A percentile compares a stretch with the other conserved stretches of the same genome.
Evolutionary conservation across 495 filamentous ascomycete genomes (phyloP).

Genomic region (Thermochaetoides thermophila): DNA sequence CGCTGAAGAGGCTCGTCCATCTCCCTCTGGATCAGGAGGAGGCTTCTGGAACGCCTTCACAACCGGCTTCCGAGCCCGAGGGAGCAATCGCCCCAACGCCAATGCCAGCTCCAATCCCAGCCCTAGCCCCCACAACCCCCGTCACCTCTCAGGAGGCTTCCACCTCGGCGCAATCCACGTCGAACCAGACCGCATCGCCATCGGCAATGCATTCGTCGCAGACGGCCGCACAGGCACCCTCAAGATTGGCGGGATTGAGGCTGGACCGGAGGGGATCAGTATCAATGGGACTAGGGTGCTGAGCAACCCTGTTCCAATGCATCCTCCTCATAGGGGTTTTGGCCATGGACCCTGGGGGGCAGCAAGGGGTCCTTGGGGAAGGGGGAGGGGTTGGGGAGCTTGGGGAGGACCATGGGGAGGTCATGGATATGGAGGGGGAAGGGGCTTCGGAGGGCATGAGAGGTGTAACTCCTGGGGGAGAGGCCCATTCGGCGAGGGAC

Average conservation of each 20-base stretch:
- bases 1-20: no score
- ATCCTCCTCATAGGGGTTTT: no score
- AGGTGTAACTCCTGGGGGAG: no score
- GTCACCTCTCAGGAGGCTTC: no score
- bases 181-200: conserved; percentile 23
- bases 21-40: no score
- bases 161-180: conserved; percentile 21
- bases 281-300: conserved; percentile 18
- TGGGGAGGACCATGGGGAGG: neutral
- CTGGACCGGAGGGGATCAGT: conserved; percentile 20
- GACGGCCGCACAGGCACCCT: conserved; percentile 26
- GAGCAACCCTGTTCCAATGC: no score
- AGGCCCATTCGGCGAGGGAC: neutral
- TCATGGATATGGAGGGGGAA: neutral
- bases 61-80: no score
- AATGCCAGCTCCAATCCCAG: no score
- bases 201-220: conserved; percentile 25
- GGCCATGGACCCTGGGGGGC: neutral
- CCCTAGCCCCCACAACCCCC: no score
- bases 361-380: neutral
- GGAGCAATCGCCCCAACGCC: no score
- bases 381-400: neutral
- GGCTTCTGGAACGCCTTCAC: no score
- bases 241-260: conserved; percentile 17
- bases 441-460: neutral